Evolutionary conservation across 306 rosid species (phyloP), one percentile per base, ranked within the genome.

Genomic region (Sicyos baderoa): DNA sequence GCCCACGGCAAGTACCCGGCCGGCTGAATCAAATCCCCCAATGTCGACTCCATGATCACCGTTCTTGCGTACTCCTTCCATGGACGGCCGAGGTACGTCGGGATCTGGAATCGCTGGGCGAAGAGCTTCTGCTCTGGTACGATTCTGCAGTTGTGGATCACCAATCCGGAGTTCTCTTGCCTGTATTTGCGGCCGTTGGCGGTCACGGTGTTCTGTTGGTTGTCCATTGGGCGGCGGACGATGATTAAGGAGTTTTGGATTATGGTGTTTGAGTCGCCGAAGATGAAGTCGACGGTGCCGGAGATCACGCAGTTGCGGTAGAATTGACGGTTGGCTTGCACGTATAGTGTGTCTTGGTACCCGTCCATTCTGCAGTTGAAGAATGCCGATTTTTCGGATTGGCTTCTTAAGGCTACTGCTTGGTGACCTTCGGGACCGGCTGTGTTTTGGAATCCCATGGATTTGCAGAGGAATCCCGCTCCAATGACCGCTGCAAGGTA

Each of bases 391-490:
- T 29, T 76, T 17, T 76, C 95, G 6, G 86, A 83, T 62, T 79
- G 90, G 11, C 82, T 83, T 0, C 88, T 84, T 5, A 92, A 82
- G 4, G 97, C 95, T 73, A 92, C 97, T 2, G 96, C 93, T 65
- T 88, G 97, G 62, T 85, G 90, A 4, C 84, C 88, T 2, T 32
- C 48, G 0, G 95, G 70, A 1, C 97, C 97, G 0, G 97, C 97
- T 0, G 87, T 86, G 92, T 90, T 90, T 21, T 42, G 59, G 69
- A 90, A 83, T 62, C 81, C 83, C 83, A 90, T 86, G 3, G 72
- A 53, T 80, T 81, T 81, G 32, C 65, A 81, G 0, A 88, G 66
- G 82, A 90, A 90, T 4, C 89, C 84, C 0, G 2, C 0, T 14
- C 86, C 96, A 0, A 62, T 2, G 6, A 69, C 82, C 0, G 83